Evolutionary conservation across 1,139 yeast species (phyloP), one percentile per base, ranked within the genome.

Genomic region (Trichomonascaceae sp.): DNA sequence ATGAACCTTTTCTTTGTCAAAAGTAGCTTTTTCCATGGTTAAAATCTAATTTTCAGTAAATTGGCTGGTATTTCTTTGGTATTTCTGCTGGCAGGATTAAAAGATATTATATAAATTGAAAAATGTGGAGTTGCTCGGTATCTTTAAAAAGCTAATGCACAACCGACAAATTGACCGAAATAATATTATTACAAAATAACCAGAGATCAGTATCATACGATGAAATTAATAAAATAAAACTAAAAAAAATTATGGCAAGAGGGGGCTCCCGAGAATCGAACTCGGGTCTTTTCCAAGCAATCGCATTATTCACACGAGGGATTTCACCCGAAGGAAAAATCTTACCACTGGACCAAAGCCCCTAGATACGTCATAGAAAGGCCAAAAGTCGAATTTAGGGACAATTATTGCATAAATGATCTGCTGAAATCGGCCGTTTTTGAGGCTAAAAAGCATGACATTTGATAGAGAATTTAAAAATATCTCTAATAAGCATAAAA

Each of bases 1-100:
- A 45, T 57, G 56, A 22, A 70, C 67, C 50, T 66, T 62, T 22
- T 60, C 55, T 24, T 58, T 58, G 55, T 67, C 70, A 52, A 60
- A 64, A 12, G 45, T 32, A 19, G 43, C 53, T 41, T 47, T 51
- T 17, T 48, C 54, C 51, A 52, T 50, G 18, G 38, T 49, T 13
- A 15, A 1, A 6, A n/a, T 44, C 13, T 36, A 36, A 36, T 13
- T 36, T 15, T 13, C 17, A 15, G 41, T 15, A 13, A n/a, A n/a
- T 36, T 15, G 41, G 41, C 32, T 8, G 32, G 5, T 7, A 2
- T 27, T 22, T 22, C 24, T 32, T 3, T 32, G 38, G 4, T 32
- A 32, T 5, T 15, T 36, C 41, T 36, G 41, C 4, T 13, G 17
- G 41, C 17, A 4, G 41, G 8, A 36, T 13, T 36, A n/a, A n/a